Base-by-base conservation (phyloP, 2,329 filamentous ascomycete genomes). In the Truncatella angustata region DNA sequence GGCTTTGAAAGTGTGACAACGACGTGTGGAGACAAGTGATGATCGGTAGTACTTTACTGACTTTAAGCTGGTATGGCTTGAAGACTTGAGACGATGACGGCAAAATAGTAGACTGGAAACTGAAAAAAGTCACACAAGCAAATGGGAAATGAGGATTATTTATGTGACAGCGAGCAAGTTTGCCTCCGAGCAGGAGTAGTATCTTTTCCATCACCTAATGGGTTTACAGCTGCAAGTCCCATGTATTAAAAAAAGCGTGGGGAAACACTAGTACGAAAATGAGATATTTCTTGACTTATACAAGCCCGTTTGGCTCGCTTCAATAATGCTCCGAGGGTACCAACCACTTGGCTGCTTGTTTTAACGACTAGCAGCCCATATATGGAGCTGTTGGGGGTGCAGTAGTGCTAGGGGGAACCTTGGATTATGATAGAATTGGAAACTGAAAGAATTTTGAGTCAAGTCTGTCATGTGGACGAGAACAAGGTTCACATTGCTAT, bases 241-340 rank as follows among this genome's bases (percentile, higher is more conserved):
- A 43, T 35, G 30, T 20, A 24, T 28, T 32, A 32, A 45, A n/a
- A n/a, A 23, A 30, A 34, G 37, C 46, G 51, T 40, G 48, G 51
- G 40, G 40, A 28, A 50, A 39, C 20, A 47, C 30, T 35, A 47
- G 50, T 26, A 40, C 48, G 52, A 51, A 51, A 42, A 42, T 23
- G 53, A 51, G 37, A 49, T 28, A 49, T 16, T 42, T 50, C 14
- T 30, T 14, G n/a, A 40, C 14, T 42, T 50, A 50, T 50, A 50
- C 47, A 50, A 61, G 58, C 53, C 47, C 60, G 51, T 53, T 58
- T 24, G 40, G 58, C 60, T 70, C 68, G 68, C 62, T 58, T 62
- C 55, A 66, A 70, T 64, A 70, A 70, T 71, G 66, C 59, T 64
- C 69, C 69, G 69, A 71, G 62, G 60, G 53, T 56, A 58, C 60